phyloP scores from a whole-genome alignment of 2,329 filamentous ascomycete genomes.

The Aspergillus costaricaensis region DNA sequence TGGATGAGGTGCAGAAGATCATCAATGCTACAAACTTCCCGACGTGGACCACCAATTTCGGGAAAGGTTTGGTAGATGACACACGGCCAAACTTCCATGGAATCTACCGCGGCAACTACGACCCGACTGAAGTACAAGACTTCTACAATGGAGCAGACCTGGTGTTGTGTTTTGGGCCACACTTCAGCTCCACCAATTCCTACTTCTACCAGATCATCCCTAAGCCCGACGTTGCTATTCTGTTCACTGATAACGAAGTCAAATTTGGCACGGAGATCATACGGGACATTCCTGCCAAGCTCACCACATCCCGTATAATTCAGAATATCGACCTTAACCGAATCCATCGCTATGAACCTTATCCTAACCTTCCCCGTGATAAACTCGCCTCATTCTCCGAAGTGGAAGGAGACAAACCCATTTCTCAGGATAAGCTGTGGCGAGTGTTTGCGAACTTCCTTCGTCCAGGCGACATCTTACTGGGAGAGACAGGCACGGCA shows the following conservation, averaged over 20 bases:
- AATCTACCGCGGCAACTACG: conserved; percentile 39
- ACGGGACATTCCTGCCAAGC: not conserved
- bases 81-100: conserved; percentile 50
- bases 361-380: not conserved
- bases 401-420: not conserved
- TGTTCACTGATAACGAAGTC: not conserved
- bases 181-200: not conserved
- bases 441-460: not conserved
- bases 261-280: not conserved
- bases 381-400: not conserved
- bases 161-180: conserved; percentile 44
- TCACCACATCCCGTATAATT: not conserved
- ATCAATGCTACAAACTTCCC: conserved; percentile 48
- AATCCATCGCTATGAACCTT: not conserved
- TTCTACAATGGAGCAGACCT: conserved; percentile 43
- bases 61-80: conserved; percentile 54
- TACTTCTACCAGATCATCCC: not conserved
- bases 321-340: not conserved
- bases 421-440: not conserved
- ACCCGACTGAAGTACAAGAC: conserved; percentile 8
- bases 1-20: conserved; percentile 45
- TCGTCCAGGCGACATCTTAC: not conserved
- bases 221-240: not conserved
- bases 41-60: conserved; percentile 50
- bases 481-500: conserved; percentile 40